Percentiles rank a stretch among this genome's conserved stretches.
Evolutionary conservation across 2,329 filamentous ascomycete genomes (phyloP).

Genomic region (Septoria petroselini): DNA sequence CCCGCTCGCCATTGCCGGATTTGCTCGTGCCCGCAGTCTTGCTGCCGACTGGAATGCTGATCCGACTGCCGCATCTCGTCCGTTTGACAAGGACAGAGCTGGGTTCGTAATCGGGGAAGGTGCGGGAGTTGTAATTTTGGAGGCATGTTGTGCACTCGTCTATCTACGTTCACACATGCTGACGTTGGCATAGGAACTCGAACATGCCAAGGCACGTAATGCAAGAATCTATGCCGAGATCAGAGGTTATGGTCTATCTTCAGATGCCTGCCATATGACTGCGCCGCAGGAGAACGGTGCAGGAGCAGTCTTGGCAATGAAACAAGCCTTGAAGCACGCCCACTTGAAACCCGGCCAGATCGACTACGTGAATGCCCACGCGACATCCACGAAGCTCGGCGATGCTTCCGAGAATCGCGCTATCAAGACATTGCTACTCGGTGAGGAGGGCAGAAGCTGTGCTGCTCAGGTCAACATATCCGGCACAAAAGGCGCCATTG

Average conservation of each 20-base stretch:
- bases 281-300: conserved; percentile 78
- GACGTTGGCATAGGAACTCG: conserved; percentile 58
- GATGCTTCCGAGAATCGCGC: conserved; percentile 85
- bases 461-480: conserved; percentile 73
- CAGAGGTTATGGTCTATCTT: conserved; percentile 82
- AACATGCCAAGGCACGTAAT: conserved; percentile 76
- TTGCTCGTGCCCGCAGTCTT: conserved; percentile 81
- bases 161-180: background rate
- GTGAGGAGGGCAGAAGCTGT: conserved; percentile 61
- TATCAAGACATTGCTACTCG: conserved; percentile 73
- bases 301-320: conserved; percentile 83
- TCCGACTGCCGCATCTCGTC: conserved; percentile 70
- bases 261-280: conserved; percentile 91
- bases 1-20: conserved; percentile 86
- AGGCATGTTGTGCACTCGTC: conserved; percentile 47
- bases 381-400: conserved; percentile 80
- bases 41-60: conserved; percentile 74
- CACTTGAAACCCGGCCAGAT: conserved; percentile 65
- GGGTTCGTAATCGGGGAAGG: conserved; percentile 95
- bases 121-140: conserved; percentile 79
- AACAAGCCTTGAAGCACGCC: conserved; percentile 71
- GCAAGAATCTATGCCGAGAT: conserved; percentile 86
- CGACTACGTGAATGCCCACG: conserved; percentile 94
- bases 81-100: conserved; percentile 74
- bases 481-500: conserved; percentile 89